Conservation (phyloP, 805 yeast species). For the Metahyphopichia silvanorum region DNA sequence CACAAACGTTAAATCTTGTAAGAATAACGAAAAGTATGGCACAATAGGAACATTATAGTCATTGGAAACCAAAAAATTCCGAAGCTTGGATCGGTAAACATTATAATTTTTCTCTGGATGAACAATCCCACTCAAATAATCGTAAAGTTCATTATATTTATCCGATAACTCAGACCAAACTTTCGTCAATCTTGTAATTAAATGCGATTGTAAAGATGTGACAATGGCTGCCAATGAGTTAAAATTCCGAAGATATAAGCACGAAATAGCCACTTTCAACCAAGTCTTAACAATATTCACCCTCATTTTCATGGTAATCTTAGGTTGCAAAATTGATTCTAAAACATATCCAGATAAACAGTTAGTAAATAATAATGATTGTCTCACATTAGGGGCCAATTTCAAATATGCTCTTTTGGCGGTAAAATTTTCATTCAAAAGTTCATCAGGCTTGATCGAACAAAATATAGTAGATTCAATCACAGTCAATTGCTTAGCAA, state of each 20-base stretch:
- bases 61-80: conserved; percentile 48
- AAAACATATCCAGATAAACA: conserved; percentile 68
- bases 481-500: conserved; percentile 73
- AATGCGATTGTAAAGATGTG: conserved; percentile 71
- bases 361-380: conserved; percentile 66
- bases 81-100: conserved; percentile 62
- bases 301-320: conserved; percentile 46
- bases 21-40: conserved; percentile 70
- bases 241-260: conserved; percentile 70
- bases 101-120: conserved; percentile 74
- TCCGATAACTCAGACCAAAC: conserved; percentile 58
- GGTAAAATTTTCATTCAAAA: conserved; percentile 61
- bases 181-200: conserved; percentile 57
- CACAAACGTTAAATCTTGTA: conserved; percentile 79
- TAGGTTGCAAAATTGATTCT: conserved; percentile 62
- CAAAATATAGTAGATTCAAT: conserved; percentile 69
- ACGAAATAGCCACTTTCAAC: conserved; percentile 71
- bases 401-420: conserved; percentile 56
- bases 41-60: conserved; percentile 61
- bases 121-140: conserved; percentile 61
- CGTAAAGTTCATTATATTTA: conserved; percentile 60
- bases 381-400: conserved; percentile 60
- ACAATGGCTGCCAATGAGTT: conserved; percentile 78
- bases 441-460: conserved; percentile 60
- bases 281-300: conserved; percentile 59